Base-by-base conservation (phyloP, 257 asterid genomes). In the Rauvolfia tetraphylla region DNA sequence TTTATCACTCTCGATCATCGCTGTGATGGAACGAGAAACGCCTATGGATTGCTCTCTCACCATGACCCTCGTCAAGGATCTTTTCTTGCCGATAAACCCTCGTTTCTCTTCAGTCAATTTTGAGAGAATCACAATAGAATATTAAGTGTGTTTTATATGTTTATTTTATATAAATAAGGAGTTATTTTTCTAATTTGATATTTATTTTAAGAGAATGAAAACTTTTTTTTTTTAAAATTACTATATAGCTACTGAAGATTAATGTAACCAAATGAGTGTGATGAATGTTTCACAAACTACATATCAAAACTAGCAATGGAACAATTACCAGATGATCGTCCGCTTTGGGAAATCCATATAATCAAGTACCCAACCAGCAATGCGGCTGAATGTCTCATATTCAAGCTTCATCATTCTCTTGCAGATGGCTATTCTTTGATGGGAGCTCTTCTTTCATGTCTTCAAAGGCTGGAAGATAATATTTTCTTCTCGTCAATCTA, bases 381-480 rank as follows among this genome's bases (percentile, higher is more conserved):
- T 31, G 85, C 93, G 0, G 88, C 85, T 0, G 91, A 93, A 10
- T 83, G 39, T 54, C 0, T 87, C 0, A 68, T 86, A 2, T 90
- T 92, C 80, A 90, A 84, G 66, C 93, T 92, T 20, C 96, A 92
- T 67, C 97, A 92, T 61, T 73, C 97, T 2, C 86, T 92, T 3
- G 97, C 94, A 5, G 97, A 92, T 68, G 96, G 97, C 68, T 92
- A 77, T 79, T 88, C 97, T 0, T 75, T 92, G 1, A 89, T 90
- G 94, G 97, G 97, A 15, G 96, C 94, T 20, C 91, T 92, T 29
- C 88, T 92, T 29, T 92, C 97, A 7, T 90, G 94, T 80, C 62
- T 90, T 62, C 85, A 86, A 49, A 68, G 97, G 44, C 89, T 85
- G 0, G 94, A 92, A 17, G 66, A 90, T 49, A 0, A 88, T 92